Base-by-base conservation (phyloP, 2,329 filamentous ascomycete species). In the Zymoseptoria pseudotritici region DNA sequence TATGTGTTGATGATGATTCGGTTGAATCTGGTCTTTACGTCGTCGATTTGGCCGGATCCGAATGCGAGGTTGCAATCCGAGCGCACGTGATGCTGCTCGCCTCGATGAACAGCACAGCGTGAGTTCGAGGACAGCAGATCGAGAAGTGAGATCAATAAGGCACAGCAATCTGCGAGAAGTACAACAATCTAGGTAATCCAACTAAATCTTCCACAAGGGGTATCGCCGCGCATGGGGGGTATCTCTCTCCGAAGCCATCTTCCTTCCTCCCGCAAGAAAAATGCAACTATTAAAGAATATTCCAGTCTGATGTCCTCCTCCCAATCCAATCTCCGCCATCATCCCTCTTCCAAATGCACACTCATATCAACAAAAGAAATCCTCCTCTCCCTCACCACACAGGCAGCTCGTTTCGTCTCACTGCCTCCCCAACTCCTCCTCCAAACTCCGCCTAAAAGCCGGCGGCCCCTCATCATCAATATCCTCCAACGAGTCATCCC, bases 401-500 rank as follows among this genome's bases (percentile, higher is more conserved):
- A 22, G 21, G 4, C 4, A 22, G 4, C 21, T 22, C 21, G 21
- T 22, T 4, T 4, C 2, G 4, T 4, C 4, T 24, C 54, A 50
- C 36, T 22, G 29, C 51, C 26, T 20, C 19, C 50, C 57, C 55
- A 26, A 31, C 26, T 49, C 52, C 29, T 8, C 11, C 52, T 55
- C 57, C 59, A 49, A 29, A 17, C 50, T 52, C 54, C 58, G 19
- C 19, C 56, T 19, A 26, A 53, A 53, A 26, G 51, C 51, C 22
- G 51, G 51, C 22, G 51, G 51, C 7, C 51, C 51, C 7, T 53
- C 51, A 53, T 22, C 51, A 9, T n/a, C 59, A 46, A 54, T 29
- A 9, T 21, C 51, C 29, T 54, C 55, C 22, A 55, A 42, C 46
- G 54, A 24, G 24, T 61, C 42, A 50, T 77, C 78, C 61, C 82